phyloP scores from a whole-genome alignment of 768 basidiomycete genomes.

The Leucocoprinus leucothites region DNA sequence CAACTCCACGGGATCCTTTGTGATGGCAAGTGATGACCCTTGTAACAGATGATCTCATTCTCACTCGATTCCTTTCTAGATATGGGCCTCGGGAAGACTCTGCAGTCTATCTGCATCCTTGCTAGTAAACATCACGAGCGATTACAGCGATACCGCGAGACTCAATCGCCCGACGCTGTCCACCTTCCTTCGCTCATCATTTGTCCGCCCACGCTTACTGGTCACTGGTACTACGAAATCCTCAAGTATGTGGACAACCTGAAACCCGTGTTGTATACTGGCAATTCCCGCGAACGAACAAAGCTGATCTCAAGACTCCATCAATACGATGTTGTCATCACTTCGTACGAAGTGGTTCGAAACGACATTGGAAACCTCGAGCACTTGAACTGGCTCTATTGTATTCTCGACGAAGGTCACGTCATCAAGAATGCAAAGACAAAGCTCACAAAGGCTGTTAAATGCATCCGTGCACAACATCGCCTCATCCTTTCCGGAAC shows the following conservation, averaged over 20 bases:
- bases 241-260: constrained; percentile 87
- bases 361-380: constrained; percentile 84
- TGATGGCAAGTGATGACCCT: constrained; percentile 61
- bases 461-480: constrained; percentile 85
- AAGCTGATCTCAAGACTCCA: constrained; percentile 62
- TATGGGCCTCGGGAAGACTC: constrained; percentile 98
- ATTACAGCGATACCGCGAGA: constrained; percentile 59
- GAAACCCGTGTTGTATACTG: constrained; percentile 83
- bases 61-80: constrained; percentile 47
- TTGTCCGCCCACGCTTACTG: constrained; percentile 96
- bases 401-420: constrained; percentile 97
- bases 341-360: constrained; percentile 96
- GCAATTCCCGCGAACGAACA: constrained; percentile 78
- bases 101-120: constrained; percentile 96
- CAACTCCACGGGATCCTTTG: constrained; percentile 97
- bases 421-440: constrained; percentile 99
- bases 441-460: constrained; percentile 95
- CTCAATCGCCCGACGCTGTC: constrained; percentile 68
- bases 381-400: constrained; percentile 85
- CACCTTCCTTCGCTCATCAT: constrained; percentile 93
- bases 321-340: constrained; percentile 87
- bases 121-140: constrained; percentile 93
- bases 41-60: not conserved
- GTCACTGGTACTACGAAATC: constrained; percentile 99
- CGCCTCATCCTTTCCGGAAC: constrained; percentile 95